phyloP scores from a whole-genome alignment of 331 rosid species.

The Ulmus americana region DNA sequence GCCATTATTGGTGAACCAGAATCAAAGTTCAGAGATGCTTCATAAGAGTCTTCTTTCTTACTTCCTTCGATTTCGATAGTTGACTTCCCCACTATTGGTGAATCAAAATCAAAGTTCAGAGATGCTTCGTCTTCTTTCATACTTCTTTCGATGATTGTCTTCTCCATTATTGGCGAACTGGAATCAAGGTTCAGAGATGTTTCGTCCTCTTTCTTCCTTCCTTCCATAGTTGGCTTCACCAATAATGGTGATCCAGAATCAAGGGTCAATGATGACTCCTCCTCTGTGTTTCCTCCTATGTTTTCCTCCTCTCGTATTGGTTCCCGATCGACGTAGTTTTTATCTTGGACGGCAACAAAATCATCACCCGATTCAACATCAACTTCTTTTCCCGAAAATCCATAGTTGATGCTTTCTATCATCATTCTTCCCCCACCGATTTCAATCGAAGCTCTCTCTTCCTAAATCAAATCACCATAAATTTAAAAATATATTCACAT shows the following conservation, averaged over 20 bases:
- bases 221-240: neutral
- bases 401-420: conserved; percentile 10
- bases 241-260: neutral
- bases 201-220: neutral
- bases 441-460: conserved; percentile 22
- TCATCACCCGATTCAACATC: neutral
- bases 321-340: conserved; percentile 14
- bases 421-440: conserved; percentile 4
- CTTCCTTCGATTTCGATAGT: neutral
- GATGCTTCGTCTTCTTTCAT: neutral
- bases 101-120: neutral
- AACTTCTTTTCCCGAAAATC: conserved; percentile 33
- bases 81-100: too few species aligned
- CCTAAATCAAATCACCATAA: conserved; percentile 19
- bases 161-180: too few species aligned
- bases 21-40: neutral
- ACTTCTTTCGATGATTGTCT: neutral
- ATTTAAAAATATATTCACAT: neutral
- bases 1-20: neutral
- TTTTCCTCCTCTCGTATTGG: neutral
- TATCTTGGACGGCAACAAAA: neutral
- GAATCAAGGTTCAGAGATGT: neutral
- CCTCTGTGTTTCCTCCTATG: neutral
- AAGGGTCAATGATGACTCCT: neutral
- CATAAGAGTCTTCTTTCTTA: neutral